These are phyloP conservation scores for Fusarium tricinctum DNA, from an alignment of 2,329 filamentous ascomycete genomes.

Conservation along the genomic window DNA sequence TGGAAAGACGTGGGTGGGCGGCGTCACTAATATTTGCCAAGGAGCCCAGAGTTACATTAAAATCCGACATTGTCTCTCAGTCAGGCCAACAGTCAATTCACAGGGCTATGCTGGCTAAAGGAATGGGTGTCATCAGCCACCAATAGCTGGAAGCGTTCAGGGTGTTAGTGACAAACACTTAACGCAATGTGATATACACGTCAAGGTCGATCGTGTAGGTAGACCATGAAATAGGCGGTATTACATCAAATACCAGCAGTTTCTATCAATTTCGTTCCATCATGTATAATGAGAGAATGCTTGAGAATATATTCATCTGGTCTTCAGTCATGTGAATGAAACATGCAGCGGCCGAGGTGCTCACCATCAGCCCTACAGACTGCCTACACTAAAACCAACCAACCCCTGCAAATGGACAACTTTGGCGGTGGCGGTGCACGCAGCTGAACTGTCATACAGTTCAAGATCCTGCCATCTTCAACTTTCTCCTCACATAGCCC, in stretches of 20 bases:
- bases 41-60: neutral
- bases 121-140: neutral
- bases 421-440: conserved; percentile 24
- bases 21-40: neutral
- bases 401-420: conserved; percentile 1
- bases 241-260: too few species aligned
- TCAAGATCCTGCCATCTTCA: neutral
- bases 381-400: conserved; percentile 13
- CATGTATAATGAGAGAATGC: too few species aligned
- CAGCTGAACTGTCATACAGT: conserved; percentile 17
- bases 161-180: neutral
- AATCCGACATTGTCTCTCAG: too few species aligned
- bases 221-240: too few species aligned
- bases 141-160: neutral
- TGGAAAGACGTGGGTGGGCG: neutral
- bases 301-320: neutral
- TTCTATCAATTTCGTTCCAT: too few species aligned
- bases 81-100: neutral
- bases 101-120: too few species aligned
- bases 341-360: neutral
- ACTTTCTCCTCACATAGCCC: conserved; percentile 16
- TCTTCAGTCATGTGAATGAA: neutral
- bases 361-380: conserved; percentile 13
- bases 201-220: too few species aligned
- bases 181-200: neutral